Base-by-base conservation (phyloP, 148 eudicot genomes). In the Chenopodium album region DNA sequence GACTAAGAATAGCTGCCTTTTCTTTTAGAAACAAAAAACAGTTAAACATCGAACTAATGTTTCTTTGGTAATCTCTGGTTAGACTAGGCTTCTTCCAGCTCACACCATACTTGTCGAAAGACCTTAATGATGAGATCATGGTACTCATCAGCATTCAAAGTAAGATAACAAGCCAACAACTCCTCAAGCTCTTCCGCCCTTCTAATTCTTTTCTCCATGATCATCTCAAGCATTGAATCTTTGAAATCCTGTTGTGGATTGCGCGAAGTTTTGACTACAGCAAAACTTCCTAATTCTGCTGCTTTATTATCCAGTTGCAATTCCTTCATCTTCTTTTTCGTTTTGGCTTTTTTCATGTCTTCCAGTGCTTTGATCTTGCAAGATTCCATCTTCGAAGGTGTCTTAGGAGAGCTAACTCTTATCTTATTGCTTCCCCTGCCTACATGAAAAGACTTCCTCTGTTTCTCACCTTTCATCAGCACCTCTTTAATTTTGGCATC, bases 171-270 rank as follows among this genome's bases (percentile, higher is more conserved):
- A 67, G 93, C 96, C 84, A 95, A 83, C 46, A 95, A 87, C 71
- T 95, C 97, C 76, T 93, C 97, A 2, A 95, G 91, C 60, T 93
- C 93, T 32, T 92, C 88, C 0, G 92, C 80, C 70, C 60, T 78
- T 60, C 60, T 86, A 63, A 95, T 92, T 77, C 88, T 82, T 52
- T 87, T 89, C 77, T 82, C 93, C 6, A 71, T 74, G 73, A 95
- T 95, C 98, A 95, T 95, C 89, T 95, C 97, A 19, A 93, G 29
- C 97, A 95, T 95, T 26, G 98, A 95, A 16, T 87, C 88, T 80
- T 85, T 88, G 56, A 95, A 95, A 82, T 95, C 98, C 37, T 82
- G 71, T 16, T 83, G 81, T 29, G 97, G 97, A n/a, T 93, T 82
- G 7, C 75, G 37, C 9, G 98, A 93, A 54, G 81, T 84, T 84